phyloP scores from a whole-genome alignment of 352 stramenopile species.

The Globisporangium canariense region DNA sequence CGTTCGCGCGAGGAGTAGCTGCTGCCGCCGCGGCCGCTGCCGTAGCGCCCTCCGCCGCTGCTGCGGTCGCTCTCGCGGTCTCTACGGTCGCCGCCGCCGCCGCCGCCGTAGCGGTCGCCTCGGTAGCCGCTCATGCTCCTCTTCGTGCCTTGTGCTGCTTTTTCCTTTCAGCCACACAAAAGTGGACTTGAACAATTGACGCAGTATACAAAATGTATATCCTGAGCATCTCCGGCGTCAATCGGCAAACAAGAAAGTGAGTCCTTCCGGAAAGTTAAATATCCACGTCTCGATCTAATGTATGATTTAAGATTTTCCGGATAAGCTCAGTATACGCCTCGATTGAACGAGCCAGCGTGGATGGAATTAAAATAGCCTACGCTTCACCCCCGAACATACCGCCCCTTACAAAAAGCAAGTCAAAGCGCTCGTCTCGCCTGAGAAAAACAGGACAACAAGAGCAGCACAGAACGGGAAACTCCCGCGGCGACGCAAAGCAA shows the following conservation, averaged over 20 bases:
- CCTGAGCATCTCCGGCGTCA: no score
- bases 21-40: constrained; percentile 20
- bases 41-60: constrained; percentile 19
- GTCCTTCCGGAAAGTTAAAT: no score
- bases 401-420: constrained; percentile 9
- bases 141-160: not conserved
- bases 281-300: no score
- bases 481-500: not conserved
- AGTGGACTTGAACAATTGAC: not conserved
- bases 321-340: no score
- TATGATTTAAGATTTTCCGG: no score
- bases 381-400: no score
- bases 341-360: constrained; percentile 7
- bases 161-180: not conserved
- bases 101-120: constrained; percentile 15
- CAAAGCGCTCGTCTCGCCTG: not conserved
- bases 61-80: constrained; percentile 17
- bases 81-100: constrained; percentile 21
- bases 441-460: constrained; percentile 14
- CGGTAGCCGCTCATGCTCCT: constrained; percentile 19
- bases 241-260: no score
- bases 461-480: constrained; percentile 10
- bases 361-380: constrained; percentile 10
- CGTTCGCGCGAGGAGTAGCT: constrained; percentile 30
- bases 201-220: not conserved